These are phyloP conservation scores for Chytriomyces sp. DNA, from an alignment of 192 early-diverging fungal genomes.

Conservation along the genomic window DNA sequence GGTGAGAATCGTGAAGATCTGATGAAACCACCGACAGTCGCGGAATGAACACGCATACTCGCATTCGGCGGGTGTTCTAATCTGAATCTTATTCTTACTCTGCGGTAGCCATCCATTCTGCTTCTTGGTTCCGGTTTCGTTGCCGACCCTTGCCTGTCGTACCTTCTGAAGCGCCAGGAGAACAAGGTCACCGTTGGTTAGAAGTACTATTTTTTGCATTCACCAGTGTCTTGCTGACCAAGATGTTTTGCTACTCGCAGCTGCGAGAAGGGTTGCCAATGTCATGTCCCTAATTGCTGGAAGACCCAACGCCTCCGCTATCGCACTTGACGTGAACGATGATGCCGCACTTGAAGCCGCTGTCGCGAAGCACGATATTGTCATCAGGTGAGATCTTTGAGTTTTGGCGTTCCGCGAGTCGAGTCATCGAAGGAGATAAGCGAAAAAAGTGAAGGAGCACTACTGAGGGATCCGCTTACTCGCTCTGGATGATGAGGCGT, in stretches of 20 bases:
- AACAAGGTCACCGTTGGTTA: constrained; percentile 88
- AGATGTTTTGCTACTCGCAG: constrained; percentile 48
- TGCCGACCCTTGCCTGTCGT: constrained; percentile 91
- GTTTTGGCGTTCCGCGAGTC: no score
- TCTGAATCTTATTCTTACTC: no score
- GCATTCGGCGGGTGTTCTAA: no score
- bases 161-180: constrained; percentile 85
- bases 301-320: constrained; percentile 39
- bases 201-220: neutral
- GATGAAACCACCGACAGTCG: no score
- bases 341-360: constrained; percentile 49
- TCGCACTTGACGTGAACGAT: constrained; percentile 57
- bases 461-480: no score
- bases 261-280: constrained; percentile 74
- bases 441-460: neutral
- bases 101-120: constrained; percentile 66
- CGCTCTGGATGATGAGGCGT: neutral
- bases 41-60: no score
- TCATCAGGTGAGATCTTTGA: constrained; percentile 45
- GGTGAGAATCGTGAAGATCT: no score
- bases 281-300: constrained; percentile 68
- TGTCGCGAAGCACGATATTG: constrained; percentile 57
- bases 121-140: constrained; percentile 97
- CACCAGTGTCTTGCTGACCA: no score
- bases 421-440: neutral